Evolutionary conservation across 768 basidiomycete genomes (phyloP).

Genomic region (Cyclocybe aegerita): DNA sequence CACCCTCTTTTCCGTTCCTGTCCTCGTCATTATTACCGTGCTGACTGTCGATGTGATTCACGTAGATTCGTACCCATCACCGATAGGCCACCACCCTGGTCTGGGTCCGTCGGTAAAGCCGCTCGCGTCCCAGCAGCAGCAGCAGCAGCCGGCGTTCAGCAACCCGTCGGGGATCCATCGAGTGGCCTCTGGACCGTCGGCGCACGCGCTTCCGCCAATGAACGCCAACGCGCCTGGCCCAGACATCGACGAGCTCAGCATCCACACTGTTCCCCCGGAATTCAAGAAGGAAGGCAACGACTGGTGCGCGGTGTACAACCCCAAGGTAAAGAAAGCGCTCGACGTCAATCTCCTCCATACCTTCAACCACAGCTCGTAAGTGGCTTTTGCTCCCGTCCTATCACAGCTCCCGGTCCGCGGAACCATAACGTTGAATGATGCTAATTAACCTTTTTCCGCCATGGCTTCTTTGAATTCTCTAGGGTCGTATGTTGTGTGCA

Average conservation of each 20-base stretch:
- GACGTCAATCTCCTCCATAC: slow-evolving; percentile 81
- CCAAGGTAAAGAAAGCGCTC: slow-evolving; percentile 65
- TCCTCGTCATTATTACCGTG: neutral
- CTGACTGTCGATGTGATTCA: no score
- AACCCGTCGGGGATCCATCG: slow-evolving; percentile 4
- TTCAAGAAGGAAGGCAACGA: slow-evolving; percentile 69
- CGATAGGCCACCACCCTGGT: no score
- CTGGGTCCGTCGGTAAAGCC: no score
- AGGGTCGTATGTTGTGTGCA: slow-evolving; percentile 84
- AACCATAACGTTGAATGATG: neutral
- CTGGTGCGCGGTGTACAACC: slow-evolving; percentile 87
- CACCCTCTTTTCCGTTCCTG: neutral
- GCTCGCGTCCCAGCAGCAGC: no score
- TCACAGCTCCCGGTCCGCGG: slow-evolving; percentile 1
- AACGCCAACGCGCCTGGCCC: slow-evolving; percentile 10
- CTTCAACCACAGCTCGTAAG: slow-evolving; percentile 79
- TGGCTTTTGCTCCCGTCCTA: slow-evolving; percentile 2
- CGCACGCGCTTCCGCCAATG: slow-evolving; percentile 14
- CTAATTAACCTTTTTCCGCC: no score
- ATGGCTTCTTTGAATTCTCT: neutral
- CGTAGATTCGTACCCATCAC: no score
- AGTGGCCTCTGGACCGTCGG: slow-evolving; percentile 6
- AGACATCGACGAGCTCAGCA: slow-evolving; percentile 38
- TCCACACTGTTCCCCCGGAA: slow-evolving; percentile 46
- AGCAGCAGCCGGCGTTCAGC: neutral